Conservation (phyloP, 306 rosid genomes). For the Cicer cuneatum region DNA sequence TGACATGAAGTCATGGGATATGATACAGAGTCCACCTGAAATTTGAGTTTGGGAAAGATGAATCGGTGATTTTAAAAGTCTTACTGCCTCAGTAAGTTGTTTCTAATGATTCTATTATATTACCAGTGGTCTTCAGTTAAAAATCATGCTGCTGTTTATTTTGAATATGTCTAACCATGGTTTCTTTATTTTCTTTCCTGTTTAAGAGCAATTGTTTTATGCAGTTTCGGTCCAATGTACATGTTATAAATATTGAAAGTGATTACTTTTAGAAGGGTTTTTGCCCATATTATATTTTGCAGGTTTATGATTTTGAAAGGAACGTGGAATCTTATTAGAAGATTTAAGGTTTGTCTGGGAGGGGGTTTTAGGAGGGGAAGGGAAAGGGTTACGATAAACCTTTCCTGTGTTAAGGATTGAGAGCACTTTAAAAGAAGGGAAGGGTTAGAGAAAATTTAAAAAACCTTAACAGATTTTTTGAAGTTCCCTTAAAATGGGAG, state of each 20-base stretch:
- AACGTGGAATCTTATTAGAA: neutral
- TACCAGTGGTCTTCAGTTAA: conserved; percentile 19
- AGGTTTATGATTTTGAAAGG: conserved; percentile 17
- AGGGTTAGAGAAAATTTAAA: conserved; percentile 5
- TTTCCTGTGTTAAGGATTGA: neutral
- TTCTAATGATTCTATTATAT: conserved; percentile 27
- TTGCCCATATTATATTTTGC: conserved; percentile 8
- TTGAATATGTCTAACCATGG: conserved; percentile 8
- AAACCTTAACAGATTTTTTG: neutral
- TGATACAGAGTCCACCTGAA: conserved; percentile 21
- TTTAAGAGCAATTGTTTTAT: conserved; percentile 3
- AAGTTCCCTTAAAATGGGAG: neutral
- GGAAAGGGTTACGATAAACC: neutral
- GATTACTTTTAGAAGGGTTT: neutral
- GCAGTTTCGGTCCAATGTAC: neutral
- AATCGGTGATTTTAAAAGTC: conserved; percentile 3
- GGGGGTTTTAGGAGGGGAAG: neutral
- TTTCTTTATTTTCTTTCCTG: conserved; percentile 19
- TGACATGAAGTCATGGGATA: conserved; percentile 2
- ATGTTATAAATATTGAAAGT: conserved; percentile 13
- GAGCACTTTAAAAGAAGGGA: conserved; percentile 1
- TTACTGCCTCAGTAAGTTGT: conserved; percentile 15
- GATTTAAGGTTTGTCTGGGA: neutral
- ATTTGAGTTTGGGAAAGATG: conserved; percentile 36
- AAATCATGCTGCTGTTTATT: conserved; percentile 29